These are phyloP conservation scores for Balakata baccata DNA, from an alignment of 345 rosid species.

Conservation along the genomic window DNA sequence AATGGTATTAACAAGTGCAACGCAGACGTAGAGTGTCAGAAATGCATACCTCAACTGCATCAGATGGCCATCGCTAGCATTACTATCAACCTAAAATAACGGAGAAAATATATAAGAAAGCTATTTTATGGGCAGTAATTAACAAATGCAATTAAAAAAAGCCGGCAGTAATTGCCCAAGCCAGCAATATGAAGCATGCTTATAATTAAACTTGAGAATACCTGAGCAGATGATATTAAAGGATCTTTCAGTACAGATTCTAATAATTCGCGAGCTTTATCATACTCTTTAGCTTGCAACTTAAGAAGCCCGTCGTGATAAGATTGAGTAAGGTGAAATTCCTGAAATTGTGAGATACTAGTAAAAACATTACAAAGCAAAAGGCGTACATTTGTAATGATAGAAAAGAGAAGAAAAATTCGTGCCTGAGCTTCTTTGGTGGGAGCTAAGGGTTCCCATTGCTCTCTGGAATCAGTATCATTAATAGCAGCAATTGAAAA, in stretches of 20 bases:
- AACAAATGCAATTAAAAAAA: not conserved
- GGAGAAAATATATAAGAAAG: not conserved
- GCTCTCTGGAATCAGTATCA: slow-evolving; percentile 69
- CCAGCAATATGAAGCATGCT: not conserved
- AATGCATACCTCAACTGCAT: slow-evolving; percentile 76
- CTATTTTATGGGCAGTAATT: too few relatives aligned
- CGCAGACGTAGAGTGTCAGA: not conserved
- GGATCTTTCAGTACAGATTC: slow-evolving; percentile 87
- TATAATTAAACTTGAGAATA: slow-evolving; percentile 15
- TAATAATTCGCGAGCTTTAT: slow-evolving; percentile 66
- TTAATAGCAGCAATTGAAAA: slow-evolving; percentile 94
- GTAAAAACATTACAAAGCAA: not conserved
- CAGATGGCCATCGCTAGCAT: slow-evolving; percentile 67
- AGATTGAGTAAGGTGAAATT: slow-evolving; percentile 84
- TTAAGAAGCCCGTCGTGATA: slow-evolving; percentile 89
- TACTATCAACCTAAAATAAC: slow-evolving; percentile 54
- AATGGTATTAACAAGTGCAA: not conserved
- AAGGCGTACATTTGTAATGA: not conserved
- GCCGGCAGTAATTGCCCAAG: too few relatives aligned
- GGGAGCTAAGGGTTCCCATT: slow-evolving; percentile 99
- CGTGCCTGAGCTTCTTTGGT: slow-evolving; percentile 95
- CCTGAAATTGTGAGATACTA: slow-evolving; percentile 40
- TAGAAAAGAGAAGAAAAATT: slow-evolving; percentile 6
- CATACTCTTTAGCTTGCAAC: slow-evolving; percentile 83
- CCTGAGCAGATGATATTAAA: slow-evolving; percentile 65